A percentile compares a stretch with the other conserved stretches of the same genome.
Evolutionary conservation across 257 asterid genomes (phyloP).

Genomic region (Solanum lycopersicoides): DNA sequence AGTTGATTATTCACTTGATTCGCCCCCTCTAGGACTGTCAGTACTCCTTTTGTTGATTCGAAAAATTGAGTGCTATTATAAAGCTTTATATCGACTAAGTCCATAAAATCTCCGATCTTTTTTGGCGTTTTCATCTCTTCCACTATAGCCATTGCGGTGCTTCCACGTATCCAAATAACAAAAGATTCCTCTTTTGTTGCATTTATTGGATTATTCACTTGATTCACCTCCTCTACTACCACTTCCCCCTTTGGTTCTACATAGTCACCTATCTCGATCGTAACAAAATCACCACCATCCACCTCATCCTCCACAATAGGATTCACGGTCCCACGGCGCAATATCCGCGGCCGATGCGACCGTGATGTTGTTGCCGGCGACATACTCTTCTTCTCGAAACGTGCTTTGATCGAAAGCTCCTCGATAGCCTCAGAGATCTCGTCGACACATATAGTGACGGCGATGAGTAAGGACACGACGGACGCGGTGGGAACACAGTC

Average conservation of each 20-base stretch:
- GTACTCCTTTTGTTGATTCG: not conserved
- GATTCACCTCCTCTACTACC: not conserved
- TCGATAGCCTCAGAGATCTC: conserved; percentile 9
- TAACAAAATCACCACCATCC: not conserved
- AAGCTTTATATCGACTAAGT: not conserved
- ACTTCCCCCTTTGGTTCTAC: not conserved
- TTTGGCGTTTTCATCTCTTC: not conserved
- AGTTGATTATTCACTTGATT: not conserved
- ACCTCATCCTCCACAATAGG: not conserved
- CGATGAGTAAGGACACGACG: conserved; percentile 13
- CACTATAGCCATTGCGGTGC: not conserved
- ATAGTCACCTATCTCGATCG: not conserved
- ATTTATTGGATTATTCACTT: not conserved
- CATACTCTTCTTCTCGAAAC: not conserved
- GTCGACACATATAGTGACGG: conserved; percentile 3
- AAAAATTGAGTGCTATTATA: not conserved
- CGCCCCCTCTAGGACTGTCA: not conserved
- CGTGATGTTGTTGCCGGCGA: not conserved
- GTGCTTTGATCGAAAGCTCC: conserved; percentile 16
- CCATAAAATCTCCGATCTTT: not conserved
- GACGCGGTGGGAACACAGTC: conserved; percentile 2
- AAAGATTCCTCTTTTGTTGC: not conserved
- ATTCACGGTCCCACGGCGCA: not conserved
- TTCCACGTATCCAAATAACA: not conserved
- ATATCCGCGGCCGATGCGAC: not conserved